phyloP scores from a whole-genome alignment of 495 filamentous ascomycete species.

The Parathielavia appendiculata region DNA sequence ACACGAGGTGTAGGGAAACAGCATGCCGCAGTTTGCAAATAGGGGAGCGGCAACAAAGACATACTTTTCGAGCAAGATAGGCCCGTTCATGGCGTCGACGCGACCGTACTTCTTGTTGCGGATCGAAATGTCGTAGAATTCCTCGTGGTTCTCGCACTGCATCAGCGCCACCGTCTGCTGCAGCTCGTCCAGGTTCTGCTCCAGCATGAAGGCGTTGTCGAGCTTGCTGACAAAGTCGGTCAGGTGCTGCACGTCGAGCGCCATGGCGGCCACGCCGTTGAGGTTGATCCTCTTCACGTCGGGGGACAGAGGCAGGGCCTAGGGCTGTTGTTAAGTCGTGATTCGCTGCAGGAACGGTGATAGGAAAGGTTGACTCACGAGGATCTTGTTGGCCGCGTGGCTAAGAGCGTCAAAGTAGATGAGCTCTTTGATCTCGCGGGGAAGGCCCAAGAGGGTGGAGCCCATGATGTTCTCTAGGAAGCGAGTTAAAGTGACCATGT shows the following conservation, averaged over 20 bases:
- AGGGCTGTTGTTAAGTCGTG: conserved; percentile 1
- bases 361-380: conserved; percentile 47
- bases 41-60: not conserved
- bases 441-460: conserved; percentile 83
- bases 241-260: conserved; percentile 77
- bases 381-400: conserved; percentile 80
- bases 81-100: conserved; percentile 85
- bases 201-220: conserved; percentile 68
- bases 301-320: conserved; percentile 76
- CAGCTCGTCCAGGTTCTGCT: conserved; percentile 84
- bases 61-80: conserved; percentile 82
- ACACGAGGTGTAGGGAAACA: too few species aligned
- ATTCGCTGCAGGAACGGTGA: not conserved
- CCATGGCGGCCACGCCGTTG: conserved; percentile 72
- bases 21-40: too few species aligned
- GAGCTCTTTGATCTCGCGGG: conserved; percentile 90
- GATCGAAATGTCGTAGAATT: conserved; percentile 85
- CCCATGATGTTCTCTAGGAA: conserved; percentile 97
- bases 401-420: conserved; percentile 96
- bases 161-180: conserved; percentile 84
- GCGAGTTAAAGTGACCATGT: conserved; percentile 87
- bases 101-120: conserved; percentile 88
- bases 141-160: conserved; percentile 81
- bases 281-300: conserved; percentile 81
- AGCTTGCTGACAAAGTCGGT: conserved; percentile 79